A percentile compares a stretch with the other conserved stretches of the same genome.
phyloP scores from a whole-genome alignment of 768 basidiomycete genomes.

The Lentinula aciculospora region DNA sequence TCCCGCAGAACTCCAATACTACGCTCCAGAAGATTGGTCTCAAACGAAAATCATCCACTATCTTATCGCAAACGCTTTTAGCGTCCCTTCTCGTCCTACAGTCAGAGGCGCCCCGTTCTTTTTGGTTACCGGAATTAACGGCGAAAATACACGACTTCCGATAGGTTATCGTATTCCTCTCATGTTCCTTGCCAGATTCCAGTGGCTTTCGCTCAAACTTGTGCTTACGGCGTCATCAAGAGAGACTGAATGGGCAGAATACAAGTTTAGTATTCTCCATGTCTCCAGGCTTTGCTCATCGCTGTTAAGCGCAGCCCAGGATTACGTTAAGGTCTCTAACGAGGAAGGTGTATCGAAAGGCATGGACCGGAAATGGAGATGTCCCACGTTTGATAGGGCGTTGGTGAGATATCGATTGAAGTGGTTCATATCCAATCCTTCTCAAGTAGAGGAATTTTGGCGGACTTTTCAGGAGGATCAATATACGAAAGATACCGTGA shows the following conservation, averaged over 20 bases:
- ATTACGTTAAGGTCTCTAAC: neutral
- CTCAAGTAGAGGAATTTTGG: conserved; percentile 34
- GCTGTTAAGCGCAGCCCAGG: conserved; percentile 28
- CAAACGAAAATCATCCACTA: conserved; percentile 26
- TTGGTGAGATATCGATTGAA: conserved; percentile 34
- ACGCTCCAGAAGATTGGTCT: conserved; percentile 24
- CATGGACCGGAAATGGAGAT: conserved; percentile 32
- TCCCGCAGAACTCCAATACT: conserved; percentile 34
- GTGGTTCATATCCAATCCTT: conserved; percentile 32
- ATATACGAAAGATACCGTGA: conserved; percentile 10
- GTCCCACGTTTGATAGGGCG: conserved; percentile 35
- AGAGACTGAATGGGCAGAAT: conserved; percentile 33
- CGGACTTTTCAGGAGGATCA: conserved; percentile 20
- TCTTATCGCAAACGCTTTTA: conserved; percentile 28
- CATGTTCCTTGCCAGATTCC: conserved; percentile 39
- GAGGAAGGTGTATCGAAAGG: conserved; percentile 8
- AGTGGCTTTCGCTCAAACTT: conserved; percentile 35
- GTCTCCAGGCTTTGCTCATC: conserved; percentile 30
- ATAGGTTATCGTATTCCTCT: conserved; percentile 36
- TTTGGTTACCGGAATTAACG: conserved; percentile 13
- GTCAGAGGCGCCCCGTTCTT: conserved; percentile 9
- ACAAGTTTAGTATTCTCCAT: conserved; percentile 38
- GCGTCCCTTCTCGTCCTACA: conserved; percentile 22
- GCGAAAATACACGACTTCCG: conserved; percentile 22
- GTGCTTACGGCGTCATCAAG: conserved; percentile 27